Evolutionary conservation across 2,329 filamentous ascomycete species (phyloP).

Genomic region (Ilyonectria destructans): DNA sequence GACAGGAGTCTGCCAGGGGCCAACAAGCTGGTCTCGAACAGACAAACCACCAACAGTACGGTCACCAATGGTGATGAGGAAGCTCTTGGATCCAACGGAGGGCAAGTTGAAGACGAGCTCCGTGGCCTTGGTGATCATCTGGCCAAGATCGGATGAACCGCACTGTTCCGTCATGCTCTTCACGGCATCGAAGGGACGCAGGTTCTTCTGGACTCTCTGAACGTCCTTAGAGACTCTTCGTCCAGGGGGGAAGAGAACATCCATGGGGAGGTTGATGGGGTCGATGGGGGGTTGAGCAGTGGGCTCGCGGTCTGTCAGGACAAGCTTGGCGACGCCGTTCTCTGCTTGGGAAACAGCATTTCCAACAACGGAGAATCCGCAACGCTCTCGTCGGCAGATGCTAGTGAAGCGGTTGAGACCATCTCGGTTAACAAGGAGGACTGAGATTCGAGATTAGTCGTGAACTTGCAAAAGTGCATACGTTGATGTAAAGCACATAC

Average conservation of each 20-base stretch:
- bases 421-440: constrained; percentile 88
- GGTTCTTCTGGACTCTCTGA: constrained; percentile 60
- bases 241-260: constrained; percentile 85
- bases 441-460: constrained; percentile 52
- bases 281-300: constrained; percentile 74
- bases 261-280: constrained; percentile 92
- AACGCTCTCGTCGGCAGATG: constrained; percentile 86
- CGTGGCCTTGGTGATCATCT: constrained; percentile 71
- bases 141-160: constrained; percentile 62
- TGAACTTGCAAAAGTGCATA: no score
- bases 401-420: constrained; percentile 83
- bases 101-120: constrained; percentile 88
- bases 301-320: constrained; percentile 87
- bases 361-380: constrained; percentile 93
- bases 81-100: constrained; percentile 95
- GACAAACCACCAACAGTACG: constrained; percentile 92
- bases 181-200: constrained; percentile 81
- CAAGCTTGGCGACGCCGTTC: constrained; percentile 78
- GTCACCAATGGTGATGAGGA: constrained; percentile 97
- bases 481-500: not conserved
- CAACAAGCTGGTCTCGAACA: constrained; percentile 94
- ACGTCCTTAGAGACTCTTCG: constrained; percentile 49
- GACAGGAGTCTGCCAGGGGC: constrained; percentile 95
- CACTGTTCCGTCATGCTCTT: constrained; percentile 77
- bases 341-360: constrained; percentile 77